phyloP scores from a whole-genome alignment of 495 filamentous ascomycete species.

The Penicillium macrosclerotiorum region DNA sequence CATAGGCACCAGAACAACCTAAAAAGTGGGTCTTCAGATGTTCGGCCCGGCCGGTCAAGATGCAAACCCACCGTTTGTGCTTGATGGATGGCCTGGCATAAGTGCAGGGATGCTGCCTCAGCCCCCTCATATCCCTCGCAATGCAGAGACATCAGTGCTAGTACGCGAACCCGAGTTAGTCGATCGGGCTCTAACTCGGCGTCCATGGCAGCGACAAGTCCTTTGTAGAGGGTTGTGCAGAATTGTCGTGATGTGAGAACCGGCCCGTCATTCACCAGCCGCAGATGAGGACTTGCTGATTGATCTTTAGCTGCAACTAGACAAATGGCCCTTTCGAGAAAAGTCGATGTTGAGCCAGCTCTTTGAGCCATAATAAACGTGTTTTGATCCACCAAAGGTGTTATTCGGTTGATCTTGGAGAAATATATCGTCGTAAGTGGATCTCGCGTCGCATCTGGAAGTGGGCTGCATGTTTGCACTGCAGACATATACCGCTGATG shows the following conservation, averaged over 20 bases:
- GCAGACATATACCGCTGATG: slow-evolving; percentile 29
- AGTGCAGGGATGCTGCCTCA: slow-evolving; percentile 44
- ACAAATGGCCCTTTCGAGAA: slow-evolving; percentile 45
- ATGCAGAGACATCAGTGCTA: slow-evolving; percentile 47
- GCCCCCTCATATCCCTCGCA: slow-evolving; percentile 45
- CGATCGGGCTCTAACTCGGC: slow-evolving; percentile 42
- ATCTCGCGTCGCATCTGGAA: slow-evolving; percentile 26
- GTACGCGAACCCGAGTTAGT: slow-evolving; percentile 42
- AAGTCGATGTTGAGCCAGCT: slow-evolving; percentile 23
- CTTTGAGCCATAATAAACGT: slow-evolving; percentile 18
- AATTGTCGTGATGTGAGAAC: slow-evolving; percentile 29
- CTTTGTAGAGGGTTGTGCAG: slow-evolving; percentile 39
- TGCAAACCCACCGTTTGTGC: slow-evolving; percentile 67
- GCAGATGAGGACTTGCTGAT: slow-evolving; percentile 31
- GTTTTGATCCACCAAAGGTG: slow-evolving; percentile 38
- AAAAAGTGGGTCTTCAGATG: slow-evolving; percentile 37
- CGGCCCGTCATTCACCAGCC: slow-evolving; percentile 25
- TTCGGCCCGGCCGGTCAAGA: slow-evolving; percentile 41
- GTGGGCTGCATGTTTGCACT: slow-evolving; percentile 26
- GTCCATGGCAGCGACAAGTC: slow-evolving; percentile 38
- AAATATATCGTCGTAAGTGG: slow-evolving; percentile 32
- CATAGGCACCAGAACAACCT: slow-evolving; percentile 66
- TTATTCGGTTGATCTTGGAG: slow-evolving; percentile 32
- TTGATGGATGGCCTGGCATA: slow-evolving; percentile 53
- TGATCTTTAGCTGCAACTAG: slow-evolving; percentile 46